These are phyloP conservation scores for Colletotrichum sp. DNA, from an alignment of 2,329 filamentous ascomycete genomes.

Conservation along the genomic window DNA sequence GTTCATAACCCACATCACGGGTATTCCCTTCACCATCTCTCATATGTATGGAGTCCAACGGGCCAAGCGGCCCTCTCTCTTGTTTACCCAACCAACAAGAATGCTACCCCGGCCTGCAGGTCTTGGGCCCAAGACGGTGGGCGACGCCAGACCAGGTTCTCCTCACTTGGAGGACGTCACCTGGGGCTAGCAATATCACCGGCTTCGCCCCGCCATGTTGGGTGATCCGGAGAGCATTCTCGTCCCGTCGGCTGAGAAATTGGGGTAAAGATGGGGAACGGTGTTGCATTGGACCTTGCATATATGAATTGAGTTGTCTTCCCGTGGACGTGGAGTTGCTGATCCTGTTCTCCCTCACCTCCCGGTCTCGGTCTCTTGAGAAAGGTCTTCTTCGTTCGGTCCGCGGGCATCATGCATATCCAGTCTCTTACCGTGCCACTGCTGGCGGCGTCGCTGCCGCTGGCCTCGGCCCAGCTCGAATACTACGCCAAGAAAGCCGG, in stretches of 20 bases:
- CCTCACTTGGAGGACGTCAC: slow-evolving; percentile 18
- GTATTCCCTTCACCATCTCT: not conserved
- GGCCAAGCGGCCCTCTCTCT: not conserved
- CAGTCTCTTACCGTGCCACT: slow-evolving; percentile 26
- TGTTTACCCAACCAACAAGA: not conserved
- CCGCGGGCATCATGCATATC: slow-evolving; percentile 25
- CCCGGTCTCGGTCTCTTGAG: not conserved
- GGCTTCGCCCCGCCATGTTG: not conserved
- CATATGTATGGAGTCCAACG: not conserved
- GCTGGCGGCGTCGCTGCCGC: slow-evolving; percentile 31
- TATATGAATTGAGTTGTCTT: slow-evolving; percentile 16
- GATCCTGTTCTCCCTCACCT: not conserved
- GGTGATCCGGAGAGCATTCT: not conserved
- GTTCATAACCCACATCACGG: not conserved
- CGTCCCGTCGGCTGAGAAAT: not conserved
- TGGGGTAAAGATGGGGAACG: not conserved
- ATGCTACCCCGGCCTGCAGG: not conserved
- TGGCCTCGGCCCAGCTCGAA: slow-evolving; percentile 46
- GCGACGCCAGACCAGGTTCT: not conserved
- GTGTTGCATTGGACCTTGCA: slow-evolving; percentile 15
- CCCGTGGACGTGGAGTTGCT: not conserved
- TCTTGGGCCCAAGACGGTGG: slow-evolving; percentile 9
- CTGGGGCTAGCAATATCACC: not conserved
- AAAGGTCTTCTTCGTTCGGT: not conserved
- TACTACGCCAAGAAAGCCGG: slow-evolving; percentile 57